Evolutionary conservation across 2,329 filamentous ascomycete species (phyloP).

Genomic region (Aspergillus costaricaensis): DNA sequence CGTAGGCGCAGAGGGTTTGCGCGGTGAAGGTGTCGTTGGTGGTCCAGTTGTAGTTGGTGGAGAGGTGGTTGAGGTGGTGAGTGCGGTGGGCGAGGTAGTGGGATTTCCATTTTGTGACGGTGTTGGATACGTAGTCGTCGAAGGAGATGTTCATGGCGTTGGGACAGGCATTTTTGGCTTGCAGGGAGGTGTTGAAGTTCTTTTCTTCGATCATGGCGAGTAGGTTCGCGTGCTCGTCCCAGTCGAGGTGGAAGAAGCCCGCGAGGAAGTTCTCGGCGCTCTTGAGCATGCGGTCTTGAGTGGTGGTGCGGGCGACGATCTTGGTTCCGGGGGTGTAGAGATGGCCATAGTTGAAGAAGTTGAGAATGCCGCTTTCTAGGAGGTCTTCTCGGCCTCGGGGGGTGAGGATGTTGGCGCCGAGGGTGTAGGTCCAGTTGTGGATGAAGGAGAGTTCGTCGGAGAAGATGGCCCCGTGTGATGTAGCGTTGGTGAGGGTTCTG

Average conservation of each 20-base stretch:
- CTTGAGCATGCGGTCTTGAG: constrained; percentile 75
- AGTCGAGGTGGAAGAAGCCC: constrained; percentile 75
- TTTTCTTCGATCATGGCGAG: constrained; percentile 71
- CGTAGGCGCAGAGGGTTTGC: constrained; percentile 74
- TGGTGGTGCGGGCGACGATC: constrained; percentile 72
- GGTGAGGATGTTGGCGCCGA: constrained; percentile 71
- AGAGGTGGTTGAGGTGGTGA: constrained; percentile 58
- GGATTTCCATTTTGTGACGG: constrained; percentile 58
- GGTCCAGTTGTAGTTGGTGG: constrained; percentile 65
- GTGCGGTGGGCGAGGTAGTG: constrained; percentile 68
- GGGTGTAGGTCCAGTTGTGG: constrained; percentile 53
- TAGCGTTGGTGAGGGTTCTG: constrained; percentile 58
- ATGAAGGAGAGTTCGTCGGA: constrained; percentile 1
- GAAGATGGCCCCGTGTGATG: constrained; percentile 38
- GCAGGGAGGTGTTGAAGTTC: constrained; percentile 32
- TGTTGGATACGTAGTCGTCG: background rate
- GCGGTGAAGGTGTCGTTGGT: constrained; percentile 65
- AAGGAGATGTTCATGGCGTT: constrained; percentile 1
- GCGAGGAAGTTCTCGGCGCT: constrained; percentile 76
- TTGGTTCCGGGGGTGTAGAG: constrained; percentile 72
- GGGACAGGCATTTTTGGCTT: constrained; percentile 11
- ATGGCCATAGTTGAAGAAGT: constrained; percentile 71
- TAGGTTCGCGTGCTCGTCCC: constrained; percentile 71
- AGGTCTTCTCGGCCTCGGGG: constrained; percentile 72
- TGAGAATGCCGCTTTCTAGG: constrained; percentile 69